Conservation (phyloP, 257 asterid species). For the Euphrasia confusa region DNA sequence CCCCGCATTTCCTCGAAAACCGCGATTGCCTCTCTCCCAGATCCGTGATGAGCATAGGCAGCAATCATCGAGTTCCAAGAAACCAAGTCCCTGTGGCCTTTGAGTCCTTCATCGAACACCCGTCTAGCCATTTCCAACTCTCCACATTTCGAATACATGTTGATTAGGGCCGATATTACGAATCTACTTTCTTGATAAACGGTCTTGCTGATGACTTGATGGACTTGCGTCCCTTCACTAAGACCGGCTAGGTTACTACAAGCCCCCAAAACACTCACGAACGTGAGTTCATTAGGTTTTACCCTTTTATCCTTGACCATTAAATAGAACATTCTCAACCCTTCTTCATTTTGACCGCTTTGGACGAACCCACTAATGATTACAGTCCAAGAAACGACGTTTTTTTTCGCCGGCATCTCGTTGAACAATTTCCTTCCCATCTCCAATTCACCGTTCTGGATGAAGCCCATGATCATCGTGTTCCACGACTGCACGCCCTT, state of each 20-base stretch:
- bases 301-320: constrained; percentile 39
- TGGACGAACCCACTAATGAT: constrained; percentile 44
- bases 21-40: constrained; percentile 43
- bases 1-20: constrained; percentile 45
- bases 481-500: constrained; percentile 48
- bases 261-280: constrained; percentile 54
- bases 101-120: constrained; percentile 42
- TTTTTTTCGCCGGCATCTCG: constrained; percentile 46
- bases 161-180: constrained; percentile 52
- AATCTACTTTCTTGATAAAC: constrained; percentile 37
- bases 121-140: constrained; percentile 40
- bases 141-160: constrained; percentile 70
- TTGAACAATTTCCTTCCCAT: constrained; percentile 39
- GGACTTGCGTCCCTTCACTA: constrained; percentile 50
- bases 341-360: constrained; percentile 50
- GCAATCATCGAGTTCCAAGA: constrained; percentile 61
- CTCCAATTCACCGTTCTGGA: constrained; percentile 39
- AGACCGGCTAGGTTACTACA: constrained; percentile 59
- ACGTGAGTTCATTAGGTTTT: constrained; percentile 59
- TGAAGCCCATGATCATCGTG: constrained; percentile 45
- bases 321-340: constrained; percentile 32
- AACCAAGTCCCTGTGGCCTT: constrained; percentile 38
- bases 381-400: constrained; percentile 64
- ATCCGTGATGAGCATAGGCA: constrained; percentile 69
- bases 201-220: constrained; percentile 57